Base-by-base conservation (phyloP, 2,329 filamentous ascomycete species). In the Fusarium solani-melongenae region DNA sequence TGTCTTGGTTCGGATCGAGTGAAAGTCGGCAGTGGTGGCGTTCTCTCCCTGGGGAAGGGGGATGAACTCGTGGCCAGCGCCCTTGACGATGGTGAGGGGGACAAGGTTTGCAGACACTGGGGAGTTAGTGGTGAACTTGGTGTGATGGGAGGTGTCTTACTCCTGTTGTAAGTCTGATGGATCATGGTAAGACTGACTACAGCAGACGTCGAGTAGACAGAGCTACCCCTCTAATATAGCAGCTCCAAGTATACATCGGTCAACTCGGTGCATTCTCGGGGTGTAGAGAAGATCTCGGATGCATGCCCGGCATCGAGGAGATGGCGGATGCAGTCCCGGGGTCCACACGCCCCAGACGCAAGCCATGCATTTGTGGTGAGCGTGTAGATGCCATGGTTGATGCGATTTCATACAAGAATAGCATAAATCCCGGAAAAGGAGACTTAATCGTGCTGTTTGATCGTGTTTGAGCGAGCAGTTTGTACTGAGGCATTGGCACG, bases 31-130 rank as follows among this genome's bases (percentile, higher is more conserved):
- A 1, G 59, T 67, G 4, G 73, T 77, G n/a, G 75, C 75, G 70
- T 77, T 77, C 56, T 59, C 66, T 9, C 75, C 75, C n/a, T 71
- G 24, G 15, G 75, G 75, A 3, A 77, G 66, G 56, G 75, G 75
- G 38, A 77, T 77, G 67, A 69, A 73, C 55, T 77, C 75, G 17
- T 70, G 64, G 64, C 75, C 75, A 12, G 75, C 75, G 66, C 75
- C 75, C 49, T 77, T 77, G 64, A 77, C 69, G 31, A 77, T 62
- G 36, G 75, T 77, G 29, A 77, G 75, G 69, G 75, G 75, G 8
- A 77, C 72, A 3, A 64, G 62, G 12, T 72, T 77, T 20, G 49
- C 55, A 53, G 75, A 76, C 75, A 77, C 76, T 75, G 17, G 5
- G 4, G 4, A 15, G 51, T 41, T 53, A 57, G 46, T 20, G 24